Conservation (phyloP, 179 eudicot species). For the Silene noctiflora region DNA sequence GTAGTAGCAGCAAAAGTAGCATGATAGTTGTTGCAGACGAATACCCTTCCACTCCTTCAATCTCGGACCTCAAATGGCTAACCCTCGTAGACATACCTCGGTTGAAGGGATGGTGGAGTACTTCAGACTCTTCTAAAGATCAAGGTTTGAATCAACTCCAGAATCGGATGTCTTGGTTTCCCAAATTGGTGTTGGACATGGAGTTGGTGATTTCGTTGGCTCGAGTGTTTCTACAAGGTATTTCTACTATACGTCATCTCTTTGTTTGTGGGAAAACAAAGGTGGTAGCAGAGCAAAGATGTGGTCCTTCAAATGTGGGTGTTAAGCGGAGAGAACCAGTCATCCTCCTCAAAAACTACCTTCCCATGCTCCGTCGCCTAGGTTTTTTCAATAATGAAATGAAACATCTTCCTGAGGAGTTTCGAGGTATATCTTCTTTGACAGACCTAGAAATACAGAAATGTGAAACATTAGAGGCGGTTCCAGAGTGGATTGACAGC, state of each 20-base stretch:
- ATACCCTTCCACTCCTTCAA: neutral
- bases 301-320: neutral
- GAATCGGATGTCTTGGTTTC: neutral
- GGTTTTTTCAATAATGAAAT: neutral
- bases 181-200: neutral
- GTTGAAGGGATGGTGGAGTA: constrained; percentile 19
- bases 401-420: neutral
- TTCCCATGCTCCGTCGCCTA: no score
- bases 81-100: neutral
- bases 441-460: neutral
- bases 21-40: no score
- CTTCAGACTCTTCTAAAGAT: neutral
- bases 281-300: no score
- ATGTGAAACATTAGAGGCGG: neutral
- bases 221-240: neutral
- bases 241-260: neutral
- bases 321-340: neutral
- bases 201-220: neutral
- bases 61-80: neutral
- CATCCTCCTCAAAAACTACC: neutral
- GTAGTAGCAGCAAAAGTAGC: no score
- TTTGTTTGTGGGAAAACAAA: neutral
- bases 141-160: neutral
- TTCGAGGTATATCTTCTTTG: neutral
- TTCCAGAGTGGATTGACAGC: constrained; percentile 23